Conservation (phyloP, 2,329 filamentous ascomycete species). For the Ophiocordyceps sinensis region DNA sequence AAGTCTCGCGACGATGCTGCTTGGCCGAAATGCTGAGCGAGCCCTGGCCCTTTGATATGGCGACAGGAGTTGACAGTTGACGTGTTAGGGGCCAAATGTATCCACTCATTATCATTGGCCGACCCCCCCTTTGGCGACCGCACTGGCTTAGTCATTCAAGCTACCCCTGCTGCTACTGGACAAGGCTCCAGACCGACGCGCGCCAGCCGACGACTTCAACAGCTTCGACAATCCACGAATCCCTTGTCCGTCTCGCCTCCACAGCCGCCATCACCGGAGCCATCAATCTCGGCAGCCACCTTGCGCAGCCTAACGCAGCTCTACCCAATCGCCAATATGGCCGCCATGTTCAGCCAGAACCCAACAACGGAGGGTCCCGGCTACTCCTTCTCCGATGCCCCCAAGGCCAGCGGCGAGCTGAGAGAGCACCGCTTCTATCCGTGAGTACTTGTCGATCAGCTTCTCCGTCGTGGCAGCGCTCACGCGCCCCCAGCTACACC, state of each 20-base stretch:
- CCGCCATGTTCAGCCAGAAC: conserved; percentile 57
- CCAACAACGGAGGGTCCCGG: conserved; percentile 53
- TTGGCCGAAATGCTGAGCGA: no score
- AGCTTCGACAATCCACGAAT: conserved; percentile 3
- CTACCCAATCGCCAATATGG: conserved; percentile 28
- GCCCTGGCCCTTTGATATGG: no score
- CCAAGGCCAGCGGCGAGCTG: conserved; percentile 38
- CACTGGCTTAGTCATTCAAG: conserved; percentile 25
- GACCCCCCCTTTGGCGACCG: not conserved
- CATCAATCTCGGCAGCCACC: conserved; percentile 8
- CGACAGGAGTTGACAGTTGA: no score
- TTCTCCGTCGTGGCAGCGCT: not conserved
- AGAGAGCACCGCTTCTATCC: conserved; percentile 82
- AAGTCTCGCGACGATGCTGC: no score
- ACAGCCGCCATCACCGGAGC: not conserved
- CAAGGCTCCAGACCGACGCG: conserved; percentile 41
- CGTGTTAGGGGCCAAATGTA: not conserved
- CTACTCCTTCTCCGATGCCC: conserved; percentile 52
- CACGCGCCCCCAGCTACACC: conserved; percentile 54
- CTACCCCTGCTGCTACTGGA: conserved; percentile 14
- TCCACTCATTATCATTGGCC: not conserved
- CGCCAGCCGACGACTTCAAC: conserved; percentile 18
- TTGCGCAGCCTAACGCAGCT: conserved; percentile 1
- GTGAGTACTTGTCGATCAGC: conserved; percentile 34
- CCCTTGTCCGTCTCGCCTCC: not conserved